A percentile compares a stretch with the other conserved stretches of the same genome.
phyloP scores from a whole-genome alignment of 2,329 filamentous ascomycete genomes.

The Lecanosticta acicola region DNA sequence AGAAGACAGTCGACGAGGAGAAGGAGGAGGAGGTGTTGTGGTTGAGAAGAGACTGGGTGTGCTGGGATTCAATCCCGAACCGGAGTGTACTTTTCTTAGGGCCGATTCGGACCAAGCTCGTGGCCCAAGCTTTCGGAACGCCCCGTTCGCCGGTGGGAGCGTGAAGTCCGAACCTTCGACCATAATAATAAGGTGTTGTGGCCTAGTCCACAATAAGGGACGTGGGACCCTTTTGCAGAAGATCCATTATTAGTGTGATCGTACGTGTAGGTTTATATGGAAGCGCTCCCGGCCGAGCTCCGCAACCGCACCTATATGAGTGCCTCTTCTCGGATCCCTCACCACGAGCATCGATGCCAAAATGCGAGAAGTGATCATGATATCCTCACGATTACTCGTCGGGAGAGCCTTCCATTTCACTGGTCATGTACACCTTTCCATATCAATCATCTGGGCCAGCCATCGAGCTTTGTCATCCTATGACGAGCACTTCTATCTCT shows the following conservation, averaged over 20 bases:
- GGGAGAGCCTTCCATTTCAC: slow-evolving; percentile 4
- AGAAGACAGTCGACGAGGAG: slow-evolving; percentile 2
- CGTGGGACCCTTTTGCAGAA: too few relatives aligned
- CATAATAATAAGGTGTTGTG: too few relatives aligned
- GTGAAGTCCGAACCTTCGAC: too few relatives aligned
- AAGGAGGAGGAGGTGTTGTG: slow-evolving; percentile 1
- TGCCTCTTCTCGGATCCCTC: neutral
- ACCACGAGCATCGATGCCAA: neutral
- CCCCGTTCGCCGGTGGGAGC: too few relatives aligned
- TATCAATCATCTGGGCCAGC: slow-evolving; percentile 1
- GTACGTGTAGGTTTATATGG: too few relatives aligned
- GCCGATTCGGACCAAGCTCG: slow-evolving; percentile 1
- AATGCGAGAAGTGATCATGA: too few relatives aligned
- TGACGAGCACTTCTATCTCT: slow-evolving; percentile 4
- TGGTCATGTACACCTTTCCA: slow-evolving; percentile 3
- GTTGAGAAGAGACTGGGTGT: slow-evolving; percentile 4
- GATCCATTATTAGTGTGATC: too few relatives aligned
- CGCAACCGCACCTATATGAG: neutral
- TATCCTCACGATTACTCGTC: neutral
- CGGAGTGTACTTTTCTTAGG: neutral
- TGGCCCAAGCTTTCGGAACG: neutral
- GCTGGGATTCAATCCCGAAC: neutral
- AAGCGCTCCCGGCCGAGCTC: neutral
- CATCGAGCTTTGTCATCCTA: slow-evolving; percentile 1
- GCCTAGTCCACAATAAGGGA: too few relatives aligned